Base-by-base conservation (phyloP, 352 stramenopile genomes). In the Phytophthora europaea region DNA sequence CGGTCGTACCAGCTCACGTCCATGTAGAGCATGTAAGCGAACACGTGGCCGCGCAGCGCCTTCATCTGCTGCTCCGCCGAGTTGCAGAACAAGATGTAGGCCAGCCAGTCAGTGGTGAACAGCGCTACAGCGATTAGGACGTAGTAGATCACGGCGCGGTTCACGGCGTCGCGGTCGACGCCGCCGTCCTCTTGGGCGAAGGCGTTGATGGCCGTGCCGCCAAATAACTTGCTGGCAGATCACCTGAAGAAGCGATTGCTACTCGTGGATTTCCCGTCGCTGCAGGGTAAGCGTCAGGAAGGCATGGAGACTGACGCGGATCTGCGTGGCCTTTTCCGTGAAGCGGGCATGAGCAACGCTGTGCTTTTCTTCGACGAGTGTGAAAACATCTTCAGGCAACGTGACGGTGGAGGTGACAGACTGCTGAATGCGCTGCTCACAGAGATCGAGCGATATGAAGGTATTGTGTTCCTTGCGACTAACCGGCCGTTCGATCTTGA, bases 291-390 rank as follows among this genome's bases (percentile, higher is more conserved):
- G 57, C 88, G 78, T 3, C 83, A 91, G 51, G 88, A 96, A 36
- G 86, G 88, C n/a, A 75, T 83, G 23, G 88, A 96, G 58, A 79
- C 77, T 1, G 91, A 97, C 57, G 89, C 89, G 0, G 91, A 97
- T 64, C 71, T 97, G 40, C 88, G 89, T 28, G 90, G 89, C 1
- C 69, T 97, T 2, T 97, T 97, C 69, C 90, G 91, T 31, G 90
- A 97, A 73, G 89, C 89, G 10, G 87, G 96, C 52, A 97, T 97
- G 90, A 94, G 84, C 79, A 96, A 97, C 71, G 90, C 90, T 15
- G 86, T 97, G 67, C 76, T 97, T 8, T 97, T 97, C 72, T 96
- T 97, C 62, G 91, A 97, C 69, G 91, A 97, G 79, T 97, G 90
- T 66, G 91, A 97, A 75, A 92, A 86, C 10, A 94, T 97, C 48